phyloP scores from a whole-genome alignment of 495 filamentous ascomycete genomes.

The Penicillium dipodomyicola region DNA sequence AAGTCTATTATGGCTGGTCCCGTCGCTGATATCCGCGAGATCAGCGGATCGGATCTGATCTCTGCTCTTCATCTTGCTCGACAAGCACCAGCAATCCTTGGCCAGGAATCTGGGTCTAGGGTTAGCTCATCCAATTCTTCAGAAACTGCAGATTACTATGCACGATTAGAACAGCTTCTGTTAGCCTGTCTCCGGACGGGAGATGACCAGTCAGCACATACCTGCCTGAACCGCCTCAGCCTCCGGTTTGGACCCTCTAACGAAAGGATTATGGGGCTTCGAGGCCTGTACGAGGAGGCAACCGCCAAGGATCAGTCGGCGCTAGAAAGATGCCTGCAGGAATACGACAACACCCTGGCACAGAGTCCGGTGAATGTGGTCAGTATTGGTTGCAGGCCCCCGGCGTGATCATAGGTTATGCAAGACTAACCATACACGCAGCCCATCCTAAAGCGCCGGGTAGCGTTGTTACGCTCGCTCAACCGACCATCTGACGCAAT shows the following conservation, averaged over 20 bases:
- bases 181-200: constrained; percentile 81
- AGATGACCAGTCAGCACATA: constrained; percentile 72
- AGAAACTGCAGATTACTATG: constrained; percentile 77
- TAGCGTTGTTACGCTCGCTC: constrained; percentile 74
- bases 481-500: constrained; percentile 69
- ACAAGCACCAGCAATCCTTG: constrained; percentile 69
- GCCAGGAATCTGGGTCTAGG: constrained; percentile 45
- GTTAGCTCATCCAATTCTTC: constrained; percentile 36
- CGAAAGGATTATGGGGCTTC: constrained; percentile 77
- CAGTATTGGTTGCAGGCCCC: constrained; percentile 27
- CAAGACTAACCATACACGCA: constrained; percentile 29
- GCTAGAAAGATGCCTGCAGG: constrained; percentile 64
- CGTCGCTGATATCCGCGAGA: constrained; percentile 13
- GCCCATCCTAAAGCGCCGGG: constrained; percentile 83
- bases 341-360: constrained; percentile 72
- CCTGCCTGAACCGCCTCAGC: constrained; percentile 69
- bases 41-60: constrained; percentile 39
- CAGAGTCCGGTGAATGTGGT: constrained; percentile 81
- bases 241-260: constrained; percentile 78
- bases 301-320: constrained; percentile 60
- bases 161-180: constrained; percentile 78
- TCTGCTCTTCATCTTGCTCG: constrained; percentile 70
- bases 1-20: constrained; percentile 20
- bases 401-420: neutral
- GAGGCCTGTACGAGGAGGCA: constrained; percentile 83